Evolutionary conservation across 176 grass and related monocot species (phyloP).

Genomic region (Cymbopogon citratus): DNA sequence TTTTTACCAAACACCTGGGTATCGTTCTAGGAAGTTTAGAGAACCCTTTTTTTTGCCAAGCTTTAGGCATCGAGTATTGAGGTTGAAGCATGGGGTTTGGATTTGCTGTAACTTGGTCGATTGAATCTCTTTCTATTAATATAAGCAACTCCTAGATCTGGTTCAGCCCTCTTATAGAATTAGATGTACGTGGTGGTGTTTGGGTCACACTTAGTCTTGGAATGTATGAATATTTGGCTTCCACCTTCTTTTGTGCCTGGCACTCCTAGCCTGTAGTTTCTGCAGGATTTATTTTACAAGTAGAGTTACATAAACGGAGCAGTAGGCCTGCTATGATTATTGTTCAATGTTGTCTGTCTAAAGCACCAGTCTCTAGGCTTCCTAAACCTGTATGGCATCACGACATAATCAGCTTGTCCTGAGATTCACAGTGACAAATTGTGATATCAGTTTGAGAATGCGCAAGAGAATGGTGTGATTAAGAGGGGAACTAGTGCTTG

Average conservation of each 20-base stretch:
- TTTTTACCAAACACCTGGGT: background rate
- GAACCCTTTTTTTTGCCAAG: background rate
- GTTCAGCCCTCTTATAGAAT: background rate
- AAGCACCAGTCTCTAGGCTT: background rate
- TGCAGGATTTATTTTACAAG: constrained; percentile 19
- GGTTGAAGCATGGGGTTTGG: background rate
- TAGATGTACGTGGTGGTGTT: background rate
- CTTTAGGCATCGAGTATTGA: background rate
- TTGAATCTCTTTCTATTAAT: background rate
- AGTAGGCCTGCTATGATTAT: constrained; percentile 13
- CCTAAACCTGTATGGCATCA: background rate
- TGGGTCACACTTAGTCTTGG: background rate
- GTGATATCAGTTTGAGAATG: background rate
- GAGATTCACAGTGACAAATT: background rate
- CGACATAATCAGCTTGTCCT: background rate
- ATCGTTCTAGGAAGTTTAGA: background rate
- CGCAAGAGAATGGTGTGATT: background rate
- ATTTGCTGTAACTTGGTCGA: background rate
- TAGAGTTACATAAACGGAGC: constrained; percentile 35
- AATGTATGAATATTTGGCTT: background rate
- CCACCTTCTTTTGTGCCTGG: background rate
- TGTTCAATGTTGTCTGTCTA: background rate
- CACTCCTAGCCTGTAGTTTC: background rate
- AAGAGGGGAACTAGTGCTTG: background rate
- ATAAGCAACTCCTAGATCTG: background rate